Base-by-base conservation (phyloP, 2,329 filamentous ascomycete species). In the Claviceps paspali region DNA sequence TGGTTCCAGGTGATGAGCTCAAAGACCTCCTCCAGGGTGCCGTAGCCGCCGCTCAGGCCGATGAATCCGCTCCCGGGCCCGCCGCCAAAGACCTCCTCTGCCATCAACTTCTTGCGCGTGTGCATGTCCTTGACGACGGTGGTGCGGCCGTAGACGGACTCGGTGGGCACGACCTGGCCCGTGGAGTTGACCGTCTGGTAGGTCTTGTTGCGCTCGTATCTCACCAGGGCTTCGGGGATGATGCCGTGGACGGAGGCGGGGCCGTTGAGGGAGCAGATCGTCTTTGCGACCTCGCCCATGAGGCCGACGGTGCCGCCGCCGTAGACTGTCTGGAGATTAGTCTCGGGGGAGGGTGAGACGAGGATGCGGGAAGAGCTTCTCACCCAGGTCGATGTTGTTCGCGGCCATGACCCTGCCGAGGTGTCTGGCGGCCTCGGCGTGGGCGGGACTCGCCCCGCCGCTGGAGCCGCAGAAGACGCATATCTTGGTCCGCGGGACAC, bases 41-140 rank as follows among this genome's bases (percentile, higher is more conserved):
- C 91, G 58, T 88, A 98, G 1, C 91, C 91, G 30, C 88, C 88
- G 38, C 73, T 76, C 41, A 98, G 64, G 21, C 86, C 86, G 29
- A 98, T 76, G 61, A 98, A 98, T 10, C 88, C 88, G 40, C 76
- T 80, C 1, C 88, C 88, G 0, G 79, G 76, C 0, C 82, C 87
- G 19, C 85, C 85, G 15, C 74, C 70, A 18, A 92, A 71, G 12
- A 96, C 86, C 56, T 88, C 82, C 49, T 76, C 68, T 6, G 87
- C 88, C 91, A 98, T 96, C 63, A 91, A 69, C 48, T 82, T 76
- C 67, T 98, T 98, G 45, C 91, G 76, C 29, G 84, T 87, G 62
- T 98, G 91, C 91, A 98, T 98, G 55, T 95, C 86, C 48, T 76
- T 70, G 21, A 96, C 91, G 7, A 95, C 76, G 0, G 86, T 95